Conservation (phyloP, 228 moss, liverwort and hornwort species). For the Sphagnum fallax region DNA sequence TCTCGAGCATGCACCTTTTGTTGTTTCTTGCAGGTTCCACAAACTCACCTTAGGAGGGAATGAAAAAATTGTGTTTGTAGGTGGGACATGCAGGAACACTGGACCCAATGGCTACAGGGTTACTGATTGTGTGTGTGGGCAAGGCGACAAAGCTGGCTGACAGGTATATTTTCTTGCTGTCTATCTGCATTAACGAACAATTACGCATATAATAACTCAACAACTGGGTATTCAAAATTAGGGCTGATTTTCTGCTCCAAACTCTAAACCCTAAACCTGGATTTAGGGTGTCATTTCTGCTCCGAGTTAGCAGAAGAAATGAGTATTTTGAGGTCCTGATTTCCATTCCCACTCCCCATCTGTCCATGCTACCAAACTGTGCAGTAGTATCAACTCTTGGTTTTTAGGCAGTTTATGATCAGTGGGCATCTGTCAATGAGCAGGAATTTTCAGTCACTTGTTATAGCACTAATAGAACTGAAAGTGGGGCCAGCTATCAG, state of each 20-base stretch:
- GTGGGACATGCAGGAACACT: slow-evolving; percentile 96
- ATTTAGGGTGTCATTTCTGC: too few species aligned
- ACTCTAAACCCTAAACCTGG: neutral
- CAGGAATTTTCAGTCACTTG: neutral
- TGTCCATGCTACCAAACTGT: too few species aligned
- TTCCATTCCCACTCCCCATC: too few species aligned
- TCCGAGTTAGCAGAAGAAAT: too few species aligned
- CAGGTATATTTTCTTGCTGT: slow-evolving; percentile 33
- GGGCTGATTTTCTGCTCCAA: neutral
- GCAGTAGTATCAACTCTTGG: too few species aligned
- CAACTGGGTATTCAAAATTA: neutral
- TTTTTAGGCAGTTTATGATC: too few species aligned
- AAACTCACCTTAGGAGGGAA: too few species aligned
- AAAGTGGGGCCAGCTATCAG: slow-evolving; percentile 53
- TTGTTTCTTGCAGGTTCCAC: too few species aligned
- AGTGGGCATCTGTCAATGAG: too few species aligned
- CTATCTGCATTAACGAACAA: neutral
- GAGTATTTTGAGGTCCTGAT: too few species aligned
- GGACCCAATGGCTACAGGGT: slow-evolving; percentile 93
- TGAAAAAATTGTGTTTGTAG: slow-evolving; percentile 20
- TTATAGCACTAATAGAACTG: neutral
- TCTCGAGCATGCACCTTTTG: too few species aligned
- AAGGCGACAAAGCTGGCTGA: slow-evolving; percentile 92
- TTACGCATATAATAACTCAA: too few species aligned
- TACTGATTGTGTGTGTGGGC: slow-evolving; percentile 82